These are phyloP conservation scores for Trichomonascaceae sp. DNA, from an alignment of 1,139 yeast species.

Conservation along the genomic window DNA sequence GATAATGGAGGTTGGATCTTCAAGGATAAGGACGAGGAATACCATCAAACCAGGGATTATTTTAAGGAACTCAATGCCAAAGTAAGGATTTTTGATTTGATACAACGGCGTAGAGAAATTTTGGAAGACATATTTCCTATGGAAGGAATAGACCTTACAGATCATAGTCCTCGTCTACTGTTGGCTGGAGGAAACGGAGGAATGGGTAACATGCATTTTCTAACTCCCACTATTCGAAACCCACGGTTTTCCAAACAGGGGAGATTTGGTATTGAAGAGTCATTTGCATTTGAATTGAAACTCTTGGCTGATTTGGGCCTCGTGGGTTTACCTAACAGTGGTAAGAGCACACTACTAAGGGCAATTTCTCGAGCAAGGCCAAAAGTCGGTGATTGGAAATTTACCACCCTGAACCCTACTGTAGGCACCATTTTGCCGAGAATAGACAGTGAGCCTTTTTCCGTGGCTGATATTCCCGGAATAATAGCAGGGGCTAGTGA, in stretches of 20 bases:
- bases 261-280: conserved; percentile 57
- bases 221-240: conserved; percentile 74
- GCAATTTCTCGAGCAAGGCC: conserved; percentile 92
- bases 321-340: conserved; percentile 95
- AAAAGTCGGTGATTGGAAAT: conserved; percentile 93
- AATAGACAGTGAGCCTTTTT: conserved; percentile 62
- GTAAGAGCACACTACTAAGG: conserved; percentile 79
- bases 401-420: conserved; percentile 87
- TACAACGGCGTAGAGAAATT: conserved; percentile 55
- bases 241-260: conserved; percentile 86
- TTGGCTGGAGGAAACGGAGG: conserved; percentile 90
- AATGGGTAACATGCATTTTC: conserved; percentile 91
- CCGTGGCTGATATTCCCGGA: conserved; percentile 98
- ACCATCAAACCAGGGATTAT: conserved; percentile 56
- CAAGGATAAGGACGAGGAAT: conserved; percentile 64
- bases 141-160: conserved; percentile 66
- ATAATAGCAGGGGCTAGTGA: conserved; percentile 76
- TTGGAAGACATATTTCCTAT: conserved; percentile 66
- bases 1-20: conserved; percentile 88
- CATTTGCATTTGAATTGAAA: conserved; percentile 75
- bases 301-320: conserved; percentile 87
- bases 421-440: conserved; percentile 77
- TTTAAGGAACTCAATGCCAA: conserved; percentile 57
- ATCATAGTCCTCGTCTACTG: conserved; percentile 61
- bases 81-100: conserved; percentile 60